Evolutionary conservation across 768 basidiomycete species (phyloP), one percentile per base, ranked within the genome.

Genomic region (Kwoniella bestiolae): DNA sequence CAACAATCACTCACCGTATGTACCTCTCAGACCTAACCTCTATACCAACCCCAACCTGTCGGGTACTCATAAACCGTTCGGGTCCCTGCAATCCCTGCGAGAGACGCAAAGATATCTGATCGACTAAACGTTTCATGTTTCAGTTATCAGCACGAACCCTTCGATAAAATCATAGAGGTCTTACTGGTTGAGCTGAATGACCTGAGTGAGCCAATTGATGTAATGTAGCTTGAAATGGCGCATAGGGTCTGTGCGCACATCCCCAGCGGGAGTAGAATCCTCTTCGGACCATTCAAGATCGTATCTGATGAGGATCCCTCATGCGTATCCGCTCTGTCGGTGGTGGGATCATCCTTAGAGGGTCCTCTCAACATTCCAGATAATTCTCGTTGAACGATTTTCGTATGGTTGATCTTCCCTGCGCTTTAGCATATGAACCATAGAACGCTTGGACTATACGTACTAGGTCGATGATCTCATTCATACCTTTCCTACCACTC

Each of bases 1-100:
- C n/a, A n/a, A n/a, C n/a, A n/a, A n/a, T n/a, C 3, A 74, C 84
- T 47, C 67, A 90, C 90, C 85, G 86, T 63, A 91, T 90, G 71
- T 93, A 92, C 55, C 85, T 83, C 3, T 83, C 83, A 41, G 88
- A 86, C 68, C 84, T 85, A 3, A 80, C 59, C 14, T 66, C 53
- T 3, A 77, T 70, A 14, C 82, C 75, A 2, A 84, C 83, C 18
- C 83, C 74, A 29, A 53, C 50, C 29, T 46, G 12, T 6, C 18
- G 77, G 62, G 51, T 82, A 79, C 31, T 79, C 69, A 41, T 81
- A 81, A 60, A 82, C 66, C 85, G 83, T 26, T 81, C 77, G 31
- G 85, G 79, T 67, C 85, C 82, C 64, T 84, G 84, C 2, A 68
- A 31, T 74, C 73, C 78, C 75, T 88, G 87, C 56, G 84, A 83